Evolutionary conservation across 106 monocot genomes (phyloP), one percentile per base, ranked within the genome.

Genomic region (Dioscorea dumetorum): DNA sequence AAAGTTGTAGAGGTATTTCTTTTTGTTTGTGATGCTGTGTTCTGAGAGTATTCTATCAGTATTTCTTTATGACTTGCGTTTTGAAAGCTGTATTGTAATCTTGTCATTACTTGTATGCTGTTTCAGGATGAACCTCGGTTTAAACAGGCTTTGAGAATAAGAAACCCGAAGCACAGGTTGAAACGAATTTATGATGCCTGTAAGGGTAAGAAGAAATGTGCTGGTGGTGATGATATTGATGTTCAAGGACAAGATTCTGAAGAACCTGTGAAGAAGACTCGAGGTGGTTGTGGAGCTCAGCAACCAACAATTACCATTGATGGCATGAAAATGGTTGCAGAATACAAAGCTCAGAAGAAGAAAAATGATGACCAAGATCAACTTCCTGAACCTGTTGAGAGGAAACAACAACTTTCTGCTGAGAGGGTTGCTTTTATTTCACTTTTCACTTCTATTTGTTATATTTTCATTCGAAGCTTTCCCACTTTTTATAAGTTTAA

Each of bases 291-390:
- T 75, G 97, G 97, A 70, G 92, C 97, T 67, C 91, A 90, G 67
- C 97, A 99, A 61, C 97, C 97, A 57, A 99, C 84, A 58, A 99
- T 99, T 62, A 99, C 92, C 4, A 84, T 92, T 52, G 92, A 92
- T 82, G 97, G 97, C 31, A 92, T 99, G 97, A 99, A 90, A 80
- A 99, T 99, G 97, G 83, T 99, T 58, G 97, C 97, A 28, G 97
- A 99, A 63, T 99, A 82, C 68, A 99, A 99, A 74, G 82, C 86
- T 68, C 61, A 77, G 57, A 99, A 99, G 83, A 97, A 90, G 84
- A 99, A 87, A 82, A 77, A 80, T 64, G 97, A 99, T 73, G 97
- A 99, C 54, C 84, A 76, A 66, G 97, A 99, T 32, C 97, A 99
- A 69, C 92, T 97, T 76, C 97, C 97, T 31, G 97, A 99, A 63